phyloP scores from a whole-genome alignment of 208 protist species.

The Trypanosoma rangeli region DNA sequence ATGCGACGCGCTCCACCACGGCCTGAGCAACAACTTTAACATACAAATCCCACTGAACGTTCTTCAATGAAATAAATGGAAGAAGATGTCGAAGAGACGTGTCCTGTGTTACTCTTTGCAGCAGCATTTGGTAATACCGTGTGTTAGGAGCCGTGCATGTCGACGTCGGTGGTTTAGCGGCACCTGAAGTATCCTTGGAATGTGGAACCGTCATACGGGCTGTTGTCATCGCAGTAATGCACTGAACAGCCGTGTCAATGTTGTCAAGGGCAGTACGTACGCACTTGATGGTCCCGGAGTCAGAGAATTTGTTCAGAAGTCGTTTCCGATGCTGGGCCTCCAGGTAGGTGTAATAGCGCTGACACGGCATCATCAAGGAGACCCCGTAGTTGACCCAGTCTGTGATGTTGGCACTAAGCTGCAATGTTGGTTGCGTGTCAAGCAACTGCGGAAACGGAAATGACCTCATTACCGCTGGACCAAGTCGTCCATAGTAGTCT shows the following conservation, averaged over 20 bases:
- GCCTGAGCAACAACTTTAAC: constrained; percentile 47
- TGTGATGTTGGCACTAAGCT: constrained; percentile 20
- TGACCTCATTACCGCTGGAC: constrained; percentile 16
- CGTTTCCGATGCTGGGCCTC: constrained; percentile 16
- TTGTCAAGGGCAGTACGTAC: constrained; percentile 7
- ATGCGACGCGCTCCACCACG: constrained; percentile 42
- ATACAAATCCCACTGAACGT: constrained; percentile 76
- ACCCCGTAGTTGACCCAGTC: constrained; percentile 36
- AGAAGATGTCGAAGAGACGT: constrained; percentile 34
- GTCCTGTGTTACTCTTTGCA: constrained; percentile 32
- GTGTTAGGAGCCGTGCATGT: constrained; percentile 3
- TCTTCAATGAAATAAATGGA: constrained; percentile 42
- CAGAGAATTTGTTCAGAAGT: constrained; percentile 13
- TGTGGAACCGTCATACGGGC: background rate
- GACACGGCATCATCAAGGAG: constrained; percentile 30
- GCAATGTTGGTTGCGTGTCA: constrained; percentile 22
- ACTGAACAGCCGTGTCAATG: constrained; percentile 19
- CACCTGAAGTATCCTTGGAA: background rate
- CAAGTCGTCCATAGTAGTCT: constrained; percentile 68
- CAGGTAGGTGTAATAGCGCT: constrained; percentile 19
- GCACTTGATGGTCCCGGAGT: background rate
- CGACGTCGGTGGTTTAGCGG: background rate
- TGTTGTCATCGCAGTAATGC: constrained; percentile 23
- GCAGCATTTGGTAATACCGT: constrained; percentile 7
- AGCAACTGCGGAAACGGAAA: constrained; percentile 35